These are phyloP conservation scores for Epichloe aotearoae DNA, from an alignment of 2,329 filamentous ascomycete species.

Conservation along the genomic window DNA sequence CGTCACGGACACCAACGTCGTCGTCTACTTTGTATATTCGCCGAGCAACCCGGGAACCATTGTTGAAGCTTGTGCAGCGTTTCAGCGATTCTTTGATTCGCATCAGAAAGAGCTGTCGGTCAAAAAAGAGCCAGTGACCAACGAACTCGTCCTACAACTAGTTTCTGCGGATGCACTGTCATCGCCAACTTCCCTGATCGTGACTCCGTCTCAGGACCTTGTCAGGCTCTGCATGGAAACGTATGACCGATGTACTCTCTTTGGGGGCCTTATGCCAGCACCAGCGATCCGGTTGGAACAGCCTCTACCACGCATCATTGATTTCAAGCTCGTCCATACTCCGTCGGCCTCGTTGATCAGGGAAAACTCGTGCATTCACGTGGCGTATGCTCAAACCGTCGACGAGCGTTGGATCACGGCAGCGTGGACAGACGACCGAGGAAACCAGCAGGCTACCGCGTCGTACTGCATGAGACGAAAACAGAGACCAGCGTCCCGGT, in stretches of 20 bases:
- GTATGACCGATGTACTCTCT: constrained; percentile 59
- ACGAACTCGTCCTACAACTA: constrained; percentile 66
- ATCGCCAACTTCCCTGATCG: constrained; percentile 46
- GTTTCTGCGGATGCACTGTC: constrained; percentile 57
- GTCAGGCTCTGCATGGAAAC: constrained; percentile 56
- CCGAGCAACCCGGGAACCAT: constrained; percentile 47
- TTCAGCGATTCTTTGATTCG: constrained; percentile 56
- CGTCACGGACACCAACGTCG: constrained; percentile 45
- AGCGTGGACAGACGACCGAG: constrained; percentile 69
- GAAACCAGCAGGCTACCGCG: constrained; percentile 57
- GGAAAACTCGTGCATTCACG: constrained; percentile 68
- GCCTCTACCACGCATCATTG: constrained; percentile 54
- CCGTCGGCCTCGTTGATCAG: constrained; percentile 62
- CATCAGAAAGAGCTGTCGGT: constrained; percentile 32
- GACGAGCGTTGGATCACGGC: constrained; percentile 68
- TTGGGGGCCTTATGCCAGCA: constrained; percentile 43
- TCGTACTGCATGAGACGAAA: constrained; percentile 59
- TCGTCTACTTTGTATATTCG: constrained; percentile 65
- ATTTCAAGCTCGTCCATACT: constrained; percentile 56
- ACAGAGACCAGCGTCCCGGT: constrained; percentile 34
- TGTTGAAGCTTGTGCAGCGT: constrained; percentile 59
- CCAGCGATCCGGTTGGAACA: constrained; percentile 63
- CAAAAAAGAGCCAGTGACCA: constrained; percentile 30
- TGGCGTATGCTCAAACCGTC: constrained; percentile 64
- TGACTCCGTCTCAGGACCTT: constrained; percentile 48